phyloP scores from a whole-genome alignment of 2,329 filamentous ascomycete species.

The Scortechinia acanthostroma region DNA sequence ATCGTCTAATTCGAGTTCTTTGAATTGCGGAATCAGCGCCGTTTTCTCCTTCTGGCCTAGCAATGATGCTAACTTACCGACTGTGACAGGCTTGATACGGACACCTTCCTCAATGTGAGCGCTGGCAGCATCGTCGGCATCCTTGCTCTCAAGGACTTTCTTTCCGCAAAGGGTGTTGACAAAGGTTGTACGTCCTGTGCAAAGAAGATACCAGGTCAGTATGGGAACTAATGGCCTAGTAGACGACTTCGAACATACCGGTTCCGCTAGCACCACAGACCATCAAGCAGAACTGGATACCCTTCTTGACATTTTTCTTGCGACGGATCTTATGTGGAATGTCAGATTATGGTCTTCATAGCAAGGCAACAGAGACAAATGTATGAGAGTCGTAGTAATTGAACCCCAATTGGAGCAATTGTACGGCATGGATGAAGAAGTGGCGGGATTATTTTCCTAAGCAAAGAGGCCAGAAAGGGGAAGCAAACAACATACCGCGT shows the following conservation, averaged over 20 bases:
- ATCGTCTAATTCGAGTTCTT: conserved; percentile 91
- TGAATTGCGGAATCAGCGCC: background rate
- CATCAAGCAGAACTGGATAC: conserved; percentile 99
- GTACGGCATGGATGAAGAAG: no score
- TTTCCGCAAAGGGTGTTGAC: conserved; percentile 99
- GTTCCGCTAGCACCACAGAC: conserved; percentile 98
- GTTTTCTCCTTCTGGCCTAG: no score
- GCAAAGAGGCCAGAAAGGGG: no score
- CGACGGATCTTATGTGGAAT: conserved; percentile 82
- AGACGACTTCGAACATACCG: no score
- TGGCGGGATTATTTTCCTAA: no score
- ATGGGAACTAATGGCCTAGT: no score
- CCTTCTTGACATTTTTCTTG: conserved; percentile 99
- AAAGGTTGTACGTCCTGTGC: conserved; percentile 85
- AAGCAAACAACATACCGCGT: conserved; percentile 1
- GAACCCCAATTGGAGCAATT: no score
- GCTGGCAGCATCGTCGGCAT: conserved; percentile 79
- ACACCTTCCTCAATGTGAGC: conserved; percentile 94
- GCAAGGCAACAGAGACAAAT: background rate
- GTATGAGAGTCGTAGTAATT: no score
- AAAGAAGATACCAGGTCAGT: background rate
- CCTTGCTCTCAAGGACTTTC: conserved; percentile 81
- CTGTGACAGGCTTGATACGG: conserved; percentile 96
- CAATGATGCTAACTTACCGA: conserved; percentile 62
- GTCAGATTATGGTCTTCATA: background rate